Conservation (phyloP, 768 basidiomycete species). For the Russula abietina region DNA sequence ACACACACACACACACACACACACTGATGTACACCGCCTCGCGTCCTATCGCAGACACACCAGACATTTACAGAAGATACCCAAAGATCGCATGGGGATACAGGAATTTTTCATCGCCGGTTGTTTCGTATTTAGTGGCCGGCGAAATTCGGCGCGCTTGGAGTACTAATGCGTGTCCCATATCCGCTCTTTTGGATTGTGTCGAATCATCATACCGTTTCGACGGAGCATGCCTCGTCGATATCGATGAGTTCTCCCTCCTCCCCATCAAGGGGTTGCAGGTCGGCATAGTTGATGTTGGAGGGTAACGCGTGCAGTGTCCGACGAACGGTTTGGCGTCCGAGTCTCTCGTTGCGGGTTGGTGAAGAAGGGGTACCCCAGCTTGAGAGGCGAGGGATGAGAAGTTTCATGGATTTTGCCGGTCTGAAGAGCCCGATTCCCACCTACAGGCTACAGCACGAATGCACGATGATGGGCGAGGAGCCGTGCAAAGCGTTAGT, state of each 20-base stretch:
- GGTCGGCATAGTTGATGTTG: constrained; percentile 45
- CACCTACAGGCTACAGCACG: not conserved
- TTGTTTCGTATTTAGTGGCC: no score
- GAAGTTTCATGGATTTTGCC: constrained; percentile 31
- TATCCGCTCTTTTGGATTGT: no score
- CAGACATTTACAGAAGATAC: no score
- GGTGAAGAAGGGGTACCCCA: constrained; percentile 38
- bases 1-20: no score
- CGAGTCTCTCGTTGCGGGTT: constrained; percentile 36
- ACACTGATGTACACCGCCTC: no score
- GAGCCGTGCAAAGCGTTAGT: constrained; percentile 6
- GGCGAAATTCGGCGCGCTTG: no score
- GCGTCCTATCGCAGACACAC: no score
- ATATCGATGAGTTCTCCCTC: constrained; percentile 83
- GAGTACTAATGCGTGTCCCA: no score
- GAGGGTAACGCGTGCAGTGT: constrained; percentile 19
- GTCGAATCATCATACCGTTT: constrained; percentile 34
- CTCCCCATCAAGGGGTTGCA: constrained; percentile 75
- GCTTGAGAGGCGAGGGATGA: constrained; percentile 39
- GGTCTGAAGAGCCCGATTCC: constrained; percentile 22
- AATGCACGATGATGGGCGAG: not conserved
- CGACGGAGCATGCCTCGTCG: constrained; percentile 70
- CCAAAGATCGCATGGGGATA: no score
- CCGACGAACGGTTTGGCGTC: constrained; percentile 25
- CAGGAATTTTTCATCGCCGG: no score